Evolutionary conservation across 257 asterid species (phyloP).

Genomic region (Anisodus acutangulus): DNA sequence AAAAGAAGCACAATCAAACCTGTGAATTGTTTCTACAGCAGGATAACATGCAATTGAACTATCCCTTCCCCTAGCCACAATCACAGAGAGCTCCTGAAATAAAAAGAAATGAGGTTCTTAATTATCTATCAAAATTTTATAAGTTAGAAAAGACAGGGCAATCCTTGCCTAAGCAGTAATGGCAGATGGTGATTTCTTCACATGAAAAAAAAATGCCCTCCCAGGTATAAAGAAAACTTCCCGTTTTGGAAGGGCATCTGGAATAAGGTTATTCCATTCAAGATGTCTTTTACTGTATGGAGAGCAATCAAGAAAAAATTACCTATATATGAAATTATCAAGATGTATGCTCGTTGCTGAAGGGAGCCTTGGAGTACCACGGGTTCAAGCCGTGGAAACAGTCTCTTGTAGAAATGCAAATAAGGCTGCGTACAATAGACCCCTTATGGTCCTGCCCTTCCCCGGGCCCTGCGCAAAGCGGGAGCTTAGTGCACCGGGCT

Average conservation of each 20-base stretch:
- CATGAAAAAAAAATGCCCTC: not conserved
- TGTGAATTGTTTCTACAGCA: slow-evolving; percentile 92
- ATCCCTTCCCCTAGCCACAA: slow-evolving; percentile 94
- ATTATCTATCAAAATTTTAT: not conserved
- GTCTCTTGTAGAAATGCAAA: too few relatives aligned
- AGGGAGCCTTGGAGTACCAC: too few relatives aligned
- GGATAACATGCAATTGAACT: slow-evolving; percentile 66
- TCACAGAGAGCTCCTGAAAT: slow-evolving; percentile 86
- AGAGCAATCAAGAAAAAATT: too few relatives aligned
- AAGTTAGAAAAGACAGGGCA: slow-evolving; percentile 9
- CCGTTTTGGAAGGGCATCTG: not conserved
- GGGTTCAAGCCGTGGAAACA: too few relatives aligned
- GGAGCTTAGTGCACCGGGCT: too few relatives aligned
- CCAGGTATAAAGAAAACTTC: not conserved
- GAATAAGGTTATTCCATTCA: too few relatives aligned
- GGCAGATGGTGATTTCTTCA: not conserved
- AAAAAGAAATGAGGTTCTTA: slow-evolving; percentile 25
- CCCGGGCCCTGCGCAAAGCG: too few relatives aligned
- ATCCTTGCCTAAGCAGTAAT: not conserved
- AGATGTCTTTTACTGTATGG: too few relatives aligned
- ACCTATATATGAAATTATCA: too few relatives aligned
- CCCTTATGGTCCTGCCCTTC: too few relatives aligned
- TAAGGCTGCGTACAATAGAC: too few relatives aligned
- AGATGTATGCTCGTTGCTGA: too few relatives aligned
- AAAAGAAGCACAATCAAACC: slow-evolving; percentile 46